phyloP scores from a whole-genome alignment of 768 basidiomycete species.

The Hygrocybe coccinea region DNA sequence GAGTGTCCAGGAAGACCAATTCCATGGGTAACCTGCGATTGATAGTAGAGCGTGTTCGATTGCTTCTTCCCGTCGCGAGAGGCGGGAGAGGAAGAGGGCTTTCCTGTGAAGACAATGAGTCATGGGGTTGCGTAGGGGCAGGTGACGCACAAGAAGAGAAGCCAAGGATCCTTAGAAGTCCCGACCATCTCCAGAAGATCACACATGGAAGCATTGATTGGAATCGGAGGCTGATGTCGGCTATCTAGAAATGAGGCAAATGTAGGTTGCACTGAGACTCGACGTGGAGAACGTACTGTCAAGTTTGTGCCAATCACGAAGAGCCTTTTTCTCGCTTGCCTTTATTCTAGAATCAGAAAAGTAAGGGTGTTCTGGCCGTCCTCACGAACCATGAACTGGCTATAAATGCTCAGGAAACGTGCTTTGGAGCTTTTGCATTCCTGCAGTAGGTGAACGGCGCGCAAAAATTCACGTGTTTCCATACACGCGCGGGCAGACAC shows the following conservation, averaged over 20 bases:
- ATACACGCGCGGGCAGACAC: slow-evolving; percentile 68
- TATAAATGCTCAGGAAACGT: slow-evolving; percentile 72
- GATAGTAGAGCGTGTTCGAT: slow-evolving; percentile 76
- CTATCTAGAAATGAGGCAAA: slow-evolving; percentile 42
- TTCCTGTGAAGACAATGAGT: slow-evolving; percentile 47
- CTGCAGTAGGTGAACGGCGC: slow-evolving; percentile 62
- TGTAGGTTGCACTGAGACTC: neutral
- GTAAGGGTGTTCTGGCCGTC: slow-evolving; percentile 7
- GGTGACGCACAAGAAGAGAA: slow-evolving; percentile 69
- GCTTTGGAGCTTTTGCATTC: slow-evolving; percentile 67
- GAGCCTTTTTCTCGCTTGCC: slow-evolving; percentile 79
- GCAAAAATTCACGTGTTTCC: slow-evolving; percentile 70
- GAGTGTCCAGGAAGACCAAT: slow-evolving; percentile 90
- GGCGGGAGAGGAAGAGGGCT: slow-evolving; percentile 73
- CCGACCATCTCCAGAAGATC: slow-evolving; percentile 58
- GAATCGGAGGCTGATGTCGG: slow-evolving; percentile 61
- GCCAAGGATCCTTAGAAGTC: slow-evolving; percentile 67
- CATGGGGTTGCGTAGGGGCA: slow-evolving; percentile 6
- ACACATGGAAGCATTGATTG: slow-evolving; percentile 55
- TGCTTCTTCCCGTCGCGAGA: slow-evolving; percentile 78
- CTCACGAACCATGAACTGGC: slow-evolving; percentile 67
- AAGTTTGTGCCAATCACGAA: slow-evolving; percentile 80
- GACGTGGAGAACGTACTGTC: slow-evolving; percentile 49
- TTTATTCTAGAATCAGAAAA: slow-evolving; percentile 26
- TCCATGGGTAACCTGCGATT: slow-evolving; percentile 78